phyloP scores from a whole-genome alignment of 2,329 filamentous ascomycete species.

The Penicillium hordei region DNA sequence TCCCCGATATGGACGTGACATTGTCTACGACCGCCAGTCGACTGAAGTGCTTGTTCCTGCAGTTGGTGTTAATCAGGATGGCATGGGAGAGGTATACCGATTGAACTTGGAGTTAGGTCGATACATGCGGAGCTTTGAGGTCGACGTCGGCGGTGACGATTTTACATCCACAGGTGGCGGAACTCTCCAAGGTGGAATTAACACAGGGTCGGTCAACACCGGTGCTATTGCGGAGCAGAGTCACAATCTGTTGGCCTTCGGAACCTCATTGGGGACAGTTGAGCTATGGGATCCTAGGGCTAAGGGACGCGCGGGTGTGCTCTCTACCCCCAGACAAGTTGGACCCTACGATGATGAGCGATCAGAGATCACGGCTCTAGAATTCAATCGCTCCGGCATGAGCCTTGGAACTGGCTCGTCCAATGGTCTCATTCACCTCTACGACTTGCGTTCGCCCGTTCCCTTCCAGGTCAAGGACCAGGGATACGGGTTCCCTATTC shows the following conservation, averaged over 20 bases:
- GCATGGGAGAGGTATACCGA: constrained; percentile 87
- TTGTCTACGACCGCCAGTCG: constrained; percentile 77
- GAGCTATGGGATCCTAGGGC: constrained; percentile 95
- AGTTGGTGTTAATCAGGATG: constrained; percentile 81
- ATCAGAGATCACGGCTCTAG: constrained; percentile 76
- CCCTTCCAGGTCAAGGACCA: constrained; percentile 91
- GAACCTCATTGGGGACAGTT: constrained; percentile 90
- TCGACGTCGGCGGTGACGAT: constrained; percentile 86
- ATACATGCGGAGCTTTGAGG: constrained; percentile 91
- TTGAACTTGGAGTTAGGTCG: constrained; percentile 88
- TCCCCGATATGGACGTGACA: constrained; percentile 86
- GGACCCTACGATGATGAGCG: constrained; percentile 42
- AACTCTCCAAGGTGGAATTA: constrained; percentile 81
- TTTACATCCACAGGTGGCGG: constrained; percentile 63
- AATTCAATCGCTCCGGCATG: constrained; percentile 81
- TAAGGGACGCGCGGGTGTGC: constrained; percentile 73
- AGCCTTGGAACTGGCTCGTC: constrained; percentile 86
- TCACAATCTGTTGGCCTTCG: constrained; percentile 89
- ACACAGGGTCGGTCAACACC: constrained; percentile 81
- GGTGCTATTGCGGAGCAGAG: constrained; percentile 83
- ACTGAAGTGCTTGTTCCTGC: constrained; percentile 85
- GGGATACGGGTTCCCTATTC: constrained; percentile 89
- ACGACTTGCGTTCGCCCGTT: constrained; percentile 83
- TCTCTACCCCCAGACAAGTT: constrained; percentile 56
- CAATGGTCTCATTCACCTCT: constrained; percentile 82